Evolutionary conservation across 371 early-diverging fungal genomes (phyloP).

Genomic region (Vittaforma corneae): DNA sequence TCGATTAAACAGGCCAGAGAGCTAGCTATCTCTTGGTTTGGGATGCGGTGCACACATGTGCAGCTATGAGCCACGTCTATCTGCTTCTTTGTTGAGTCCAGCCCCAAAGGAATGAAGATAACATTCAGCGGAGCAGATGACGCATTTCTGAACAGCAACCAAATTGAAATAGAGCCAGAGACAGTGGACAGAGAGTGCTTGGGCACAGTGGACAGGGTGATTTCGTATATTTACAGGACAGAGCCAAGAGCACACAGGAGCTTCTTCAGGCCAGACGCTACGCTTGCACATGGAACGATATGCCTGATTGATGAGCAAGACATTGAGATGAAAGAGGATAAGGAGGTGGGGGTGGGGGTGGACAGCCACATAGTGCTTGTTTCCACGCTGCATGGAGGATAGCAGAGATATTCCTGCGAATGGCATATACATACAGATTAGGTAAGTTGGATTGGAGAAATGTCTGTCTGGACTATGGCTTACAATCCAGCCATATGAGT

Average conservation of each 20-base stretch:
- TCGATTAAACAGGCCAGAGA: no score
- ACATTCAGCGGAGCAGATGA: conserved; percentile 30
- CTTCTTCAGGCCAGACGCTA: conserved; percentile 17
- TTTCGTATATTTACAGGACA: conserved; percentile 12
- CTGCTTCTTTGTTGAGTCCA: no score
- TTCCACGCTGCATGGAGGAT: conserved; percentile 45
- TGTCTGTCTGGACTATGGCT: no score
- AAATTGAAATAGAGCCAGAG: conserved; percentile 7
- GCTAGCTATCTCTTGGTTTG: no score
- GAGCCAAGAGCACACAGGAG: conserved; percentile 6
- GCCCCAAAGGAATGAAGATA: conserved; percentile 32
- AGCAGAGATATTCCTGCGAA: no score
- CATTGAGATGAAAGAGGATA: conserved; percentile 28
- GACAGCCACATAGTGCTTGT: conserved; percentile 29
- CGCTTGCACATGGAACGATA: conserved; percentile 30
- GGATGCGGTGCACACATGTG: no score
- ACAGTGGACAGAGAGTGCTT: neutral
- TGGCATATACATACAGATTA: no score
- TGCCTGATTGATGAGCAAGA: conserved; percentile 37
- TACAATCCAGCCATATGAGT: no score
- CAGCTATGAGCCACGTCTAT: no score
- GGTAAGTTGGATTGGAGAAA: no score
- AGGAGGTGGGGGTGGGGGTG: conserved; percentile 3
- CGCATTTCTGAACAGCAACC: conserved; percentile 13
- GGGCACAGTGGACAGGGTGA: conserved; percentile 10